These are phyloP conservation scores for Podaxis sp. DNA, from an alignment of 768 basidiomycete genomes.

Conservation along the genomic window DNA sequence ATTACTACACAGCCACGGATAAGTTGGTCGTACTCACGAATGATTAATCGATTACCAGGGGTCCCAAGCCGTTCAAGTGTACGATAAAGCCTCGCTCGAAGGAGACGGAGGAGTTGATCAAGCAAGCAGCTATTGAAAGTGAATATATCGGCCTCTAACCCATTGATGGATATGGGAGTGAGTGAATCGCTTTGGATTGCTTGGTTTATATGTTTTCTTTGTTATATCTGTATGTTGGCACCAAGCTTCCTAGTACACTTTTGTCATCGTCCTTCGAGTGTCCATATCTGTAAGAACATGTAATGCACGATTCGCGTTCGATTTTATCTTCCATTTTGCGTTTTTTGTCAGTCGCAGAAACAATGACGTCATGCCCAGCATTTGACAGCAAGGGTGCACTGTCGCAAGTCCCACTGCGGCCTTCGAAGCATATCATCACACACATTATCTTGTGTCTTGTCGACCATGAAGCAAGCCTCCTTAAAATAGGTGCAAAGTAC, in stretches of 20 bases:
- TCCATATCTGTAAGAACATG: not conserved
- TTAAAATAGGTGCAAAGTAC: too few species aligned
- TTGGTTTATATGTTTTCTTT: not conserved
- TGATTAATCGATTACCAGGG: conserved; percentile 29
- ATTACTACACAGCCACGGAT: not conserved
- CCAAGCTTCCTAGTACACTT: not conserved
- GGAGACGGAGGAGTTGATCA: conserved; percentile 29
- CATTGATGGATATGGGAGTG: not conserved
- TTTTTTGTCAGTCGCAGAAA: too few species aligned
- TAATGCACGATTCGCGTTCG: too few species aligned
- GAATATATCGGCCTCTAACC: conserved; percentile 8
- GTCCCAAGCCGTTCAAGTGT: conserved; percentile 51
- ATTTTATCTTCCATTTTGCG: too few species aligned
- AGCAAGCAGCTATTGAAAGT: conserved; percentile 26
- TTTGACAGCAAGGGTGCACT: too few species aligned
- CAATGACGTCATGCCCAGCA: too few species aligned
- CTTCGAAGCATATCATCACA: too few species aligned
- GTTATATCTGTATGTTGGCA: not conserved
- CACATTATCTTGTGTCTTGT: too few species aligned
- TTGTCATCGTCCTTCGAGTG: not conserved
- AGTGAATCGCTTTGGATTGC: not conserved
- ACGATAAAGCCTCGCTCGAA: conserved; percentile 44
- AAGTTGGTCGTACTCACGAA: not conserved
- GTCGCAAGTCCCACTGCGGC: too few species aligned
- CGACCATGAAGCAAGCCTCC: too few species aligned